Evolutionary conservation across 768 basidiomycete species (phyloP).

Genomic region (Leccinum fibrillosum): DNA sequence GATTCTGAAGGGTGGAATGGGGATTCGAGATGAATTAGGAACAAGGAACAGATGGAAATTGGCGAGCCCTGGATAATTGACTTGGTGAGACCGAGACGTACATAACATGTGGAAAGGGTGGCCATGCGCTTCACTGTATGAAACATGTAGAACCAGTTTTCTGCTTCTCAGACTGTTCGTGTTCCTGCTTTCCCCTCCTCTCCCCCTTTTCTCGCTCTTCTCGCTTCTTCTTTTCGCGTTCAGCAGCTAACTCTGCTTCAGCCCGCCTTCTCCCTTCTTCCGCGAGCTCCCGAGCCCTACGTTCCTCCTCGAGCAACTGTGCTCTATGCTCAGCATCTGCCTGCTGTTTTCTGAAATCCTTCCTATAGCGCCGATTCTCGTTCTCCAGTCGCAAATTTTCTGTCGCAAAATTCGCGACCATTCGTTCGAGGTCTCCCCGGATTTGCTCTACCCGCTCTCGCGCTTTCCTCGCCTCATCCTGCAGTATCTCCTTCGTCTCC

Average conservation of each 20-base stretch:
- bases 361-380: conserved; percentile 24
- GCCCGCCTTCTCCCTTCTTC: conserved; percentile 16
- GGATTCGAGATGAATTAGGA: background rate
- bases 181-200: background rate
- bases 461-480: conserved; percentile 39
- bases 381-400: conserved; percentile 33
- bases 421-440: conserved; percentile 36
- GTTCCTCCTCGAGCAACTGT: conserved; percentile 25
- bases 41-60: background rate
- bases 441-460: conserved; percentile 41
- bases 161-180: conserved; percentile 1
- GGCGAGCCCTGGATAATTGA: too few species aligned
- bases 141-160: conserved; percentile 4
- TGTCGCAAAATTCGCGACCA: conserved; percentile 35
- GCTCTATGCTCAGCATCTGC: conserved; percentile 16
- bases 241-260: conserved; percentile 18
- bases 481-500: conserved; percentile 41
- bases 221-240: conserved; percentile 4
- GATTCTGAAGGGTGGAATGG: background rate
- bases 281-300: conserved; percentile 22
- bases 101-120: too few species aligned
- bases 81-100: too few species aligned
- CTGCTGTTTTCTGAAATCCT: conserved; percentile 18
- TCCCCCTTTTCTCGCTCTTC: background rate
- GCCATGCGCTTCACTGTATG: conserved; percentile 6